Evolutionary conservation across 2,329 filamentous ascomycete genomes (phyloP), one percentile per base, ranked within the genome.

Genomic region (Monilinia laxa): DNA sequence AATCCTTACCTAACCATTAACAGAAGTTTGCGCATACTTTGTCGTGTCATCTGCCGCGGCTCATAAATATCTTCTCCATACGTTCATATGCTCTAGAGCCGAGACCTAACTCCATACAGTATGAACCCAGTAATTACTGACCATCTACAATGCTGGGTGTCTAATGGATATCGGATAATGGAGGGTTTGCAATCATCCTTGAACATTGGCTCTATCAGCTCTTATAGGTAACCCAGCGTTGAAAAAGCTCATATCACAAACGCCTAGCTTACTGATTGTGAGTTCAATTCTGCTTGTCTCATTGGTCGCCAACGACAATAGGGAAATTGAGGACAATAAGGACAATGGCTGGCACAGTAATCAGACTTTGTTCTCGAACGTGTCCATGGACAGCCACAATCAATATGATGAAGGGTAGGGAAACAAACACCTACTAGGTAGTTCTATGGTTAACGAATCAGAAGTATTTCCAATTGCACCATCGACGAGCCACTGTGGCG

Each of bases 81-180:
- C 57, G 57, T 60, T 60, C 57, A 49, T 51, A 60, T 60, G 42
- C 45, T 60, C 20, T 25, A 47, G 57, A 59, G 57, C 40, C 57
- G 18, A 59, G 42, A 35, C 57, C 49, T 35, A 2, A 31, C 40
- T 59, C 40, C 20, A 60, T 25, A 51, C 57, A 60, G 42, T 42
- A 49, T 49, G 23, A 59, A 14, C 57, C 42, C 20, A 47, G 57
- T 28, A 16, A 59, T 6, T 59, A 38, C 38, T 4, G 4, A 3
- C 38, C 12, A 40, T 40, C 38, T 5, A 40, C 38, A 12, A 40
- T 9, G 31, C 40, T 59, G 47, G 40, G 25, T 42, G 42, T 28
- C 25, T 58, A 58, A 58, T 28, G 56, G 25, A 40, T 47, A 31
- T 35, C 31, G 31, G 31, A 35, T 35, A 20, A 20, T 53, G 52